Evolutionary conservation across 768 basidiomycete genomes (phyloP).

Genomic region (Leccinum subgranulosum): DNA sequence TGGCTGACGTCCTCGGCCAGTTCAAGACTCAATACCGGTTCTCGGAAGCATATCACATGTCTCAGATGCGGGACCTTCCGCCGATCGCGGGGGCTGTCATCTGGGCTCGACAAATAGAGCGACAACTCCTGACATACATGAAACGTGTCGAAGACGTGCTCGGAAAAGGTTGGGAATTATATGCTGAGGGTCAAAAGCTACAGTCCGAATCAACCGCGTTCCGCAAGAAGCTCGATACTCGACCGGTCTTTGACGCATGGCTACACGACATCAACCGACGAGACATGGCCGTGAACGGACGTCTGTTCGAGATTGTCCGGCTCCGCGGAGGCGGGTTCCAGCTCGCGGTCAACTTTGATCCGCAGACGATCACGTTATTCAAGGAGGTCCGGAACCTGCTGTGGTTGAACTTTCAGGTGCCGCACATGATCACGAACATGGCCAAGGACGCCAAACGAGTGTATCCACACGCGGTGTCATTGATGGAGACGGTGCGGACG

Average conservation of each 20-base stretch:
- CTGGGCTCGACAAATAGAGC: conserved; percentile 99
- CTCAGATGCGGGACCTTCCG: conserved; percentile 96
- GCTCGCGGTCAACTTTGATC: conserved; percentile 95
- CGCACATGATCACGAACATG: conserved; percentile 91
- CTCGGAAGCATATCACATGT: conserved; percentile 97
- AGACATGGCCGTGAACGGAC: conserved; percentile 87
- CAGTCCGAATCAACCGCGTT: conserved; percentile 90
- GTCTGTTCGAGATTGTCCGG: conserved; percentile 87
- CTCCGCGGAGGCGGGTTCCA: conserved; percentile 74
- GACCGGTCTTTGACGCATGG: conserved; percentile 96
- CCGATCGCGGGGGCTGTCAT: conserved; percentile 98
- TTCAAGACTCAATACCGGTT: conserved; percentile 96
- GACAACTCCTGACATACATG: conserved; percentile 96
- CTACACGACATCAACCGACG: conserved; percentile 90
- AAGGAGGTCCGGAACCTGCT: conserved; percentile 96
- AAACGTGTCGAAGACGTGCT: conserved; percentile 98
- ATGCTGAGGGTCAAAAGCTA: conserved; percentile 98
- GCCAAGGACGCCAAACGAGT: conserved; percentile 99
- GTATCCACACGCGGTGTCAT: conserved; percentile 95
- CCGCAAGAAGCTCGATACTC: conserved; percentile 93
- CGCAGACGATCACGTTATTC: conserved; percentile 97
- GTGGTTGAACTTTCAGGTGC: conserved; percentile 95
- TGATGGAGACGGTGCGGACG: conserved; percentile 99
- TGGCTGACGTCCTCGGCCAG: conserved; percentile 33
- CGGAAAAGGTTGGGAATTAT: conserved; percentile 97